Conservation (phyloP, 371 early-diverging fungal genomes). For the Rhizopus delemar region DNA sequence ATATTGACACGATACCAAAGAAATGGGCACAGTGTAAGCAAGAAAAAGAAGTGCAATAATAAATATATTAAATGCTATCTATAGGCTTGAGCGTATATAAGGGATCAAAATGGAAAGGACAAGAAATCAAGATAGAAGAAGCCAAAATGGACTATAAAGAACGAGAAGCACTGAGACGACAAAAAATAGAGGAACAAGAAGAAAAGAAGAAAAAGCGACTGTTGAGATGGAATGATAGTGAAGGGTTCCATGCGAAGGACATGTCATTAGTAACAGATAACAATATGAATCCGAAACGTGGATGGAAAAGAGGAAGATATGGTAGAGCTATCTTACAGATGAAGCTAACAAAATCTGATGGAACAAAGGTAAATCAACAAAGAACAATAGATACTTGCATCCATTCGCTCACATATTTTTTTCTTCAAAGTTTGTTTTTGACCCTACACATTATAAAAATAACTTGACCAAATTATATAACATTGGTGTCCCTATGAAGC, state of each 20-base stretch:
- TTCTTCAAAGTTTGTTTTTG: slow-evolving; percentile 58
- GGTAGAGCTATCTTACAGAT: slow-evolving; percentile 78
- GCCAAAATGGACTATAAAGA: slow-evolving; percentile 75
- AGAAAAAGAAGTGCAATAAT: slow-evolving; percentile 20
- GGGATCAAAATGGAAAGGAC: slow-evolving; percentile 89
- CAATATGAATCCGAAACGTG: slow-evolving; percentile 61
- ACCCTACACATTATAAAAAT: slow-evolving; percentile 74
- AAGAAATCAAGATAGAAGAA: slow-evolving; percentile 71
- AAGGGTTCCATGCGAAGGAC: slow-evolving; percentile 57
- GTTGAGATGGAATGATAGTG: slow-evolving; percentile 31
- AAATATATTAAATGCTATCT: slow-evolving; percentile 22
- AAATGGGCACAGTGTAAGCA: slow-evolving; percentile 65
- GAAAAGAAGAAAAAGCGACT: slow-evolving; percentile 37
- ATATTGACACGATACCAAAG: slow-evolving; percentile 63
- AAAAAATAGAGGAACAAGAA: slow-evolving; percentile 25
- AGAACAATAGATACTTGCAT: neutral
- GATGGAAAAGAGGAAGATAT: slow-evolving; percentile 80
- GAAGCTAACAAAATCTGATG: slow-evolving; percentile 55
- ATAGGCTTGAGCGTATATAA: slow-evolving; percentile 65
- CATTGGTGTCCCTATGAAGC: slow-evolving; percentile 47
- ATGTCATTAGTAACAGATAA: slow-evolving; percentile 75
- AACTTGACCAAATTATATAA: slow-evolving; percentile 67
- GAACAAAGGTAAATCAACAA: slow-evolving; percentile 39
- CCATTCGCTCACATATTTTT: too few species aligned
- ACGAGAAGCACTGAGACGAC: slow-evolving; percentile 39